Base-by-base conservation (phyloP, 257 asterid species). In the Lycium barbarum region DNA sequence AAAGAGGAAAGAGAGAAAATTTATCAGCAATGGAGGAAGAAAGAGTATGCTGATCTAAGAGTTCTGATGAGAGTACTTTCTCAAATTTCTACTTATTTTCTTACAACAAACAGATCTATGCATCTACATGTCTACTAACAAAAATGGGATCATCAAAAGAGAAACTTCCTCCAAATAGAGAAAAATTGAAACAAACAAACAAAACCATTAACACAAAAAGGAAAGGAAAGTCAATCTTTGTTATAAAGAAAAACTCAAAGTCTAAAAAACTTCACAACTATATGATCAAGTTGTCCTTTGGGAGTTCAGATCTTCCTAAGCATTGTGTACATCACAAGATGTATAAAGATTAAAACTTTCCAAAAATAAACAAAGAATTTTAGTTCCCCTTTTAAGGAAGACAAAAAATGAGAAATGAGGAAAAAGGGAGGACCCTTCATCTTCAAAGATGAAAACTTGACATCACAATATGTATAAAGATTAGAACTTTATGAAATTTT, bases 41-140 rank as follows among this genome's bases (percentile, higher is more conserved):
- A 74, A 78, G 89, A 79, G 78, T 47, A 57, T 83, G 90, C 67
- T 89, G 92, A 90, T 89, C 89, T 88, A 89, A 93, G 84, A 85
- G 84, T 84, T 86, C 84, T 78, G 82, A 47, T 80, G 79, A 74
- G 86, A 72, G 84, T 84, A 85, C 86, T 78, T 89, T 81, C 86
- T 85, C 82, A 87, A 80, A 84, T 84, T 85, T 85, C 89, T 86
- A 76, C 83, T 89, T 84, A 79, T 90, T 82, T 89, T 86, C 89
- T 86, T 79, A 90, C 79, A 88, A 83, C 85, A 81, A 83, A 68
- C 90, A 90, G 95, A 93, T 93, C 93, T 91, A 83, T 82, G 84
- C 85, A 85, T 87, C 81, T 49, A 55, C 84, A 86, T 80, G 79
- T 63, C 45, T 49, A 73, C 81, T 83, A 87, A 84, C 88, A 83